Conservation (phyloP, 2,329 filamentous ascomycete species). For the Fusarium sp. region DNA sequence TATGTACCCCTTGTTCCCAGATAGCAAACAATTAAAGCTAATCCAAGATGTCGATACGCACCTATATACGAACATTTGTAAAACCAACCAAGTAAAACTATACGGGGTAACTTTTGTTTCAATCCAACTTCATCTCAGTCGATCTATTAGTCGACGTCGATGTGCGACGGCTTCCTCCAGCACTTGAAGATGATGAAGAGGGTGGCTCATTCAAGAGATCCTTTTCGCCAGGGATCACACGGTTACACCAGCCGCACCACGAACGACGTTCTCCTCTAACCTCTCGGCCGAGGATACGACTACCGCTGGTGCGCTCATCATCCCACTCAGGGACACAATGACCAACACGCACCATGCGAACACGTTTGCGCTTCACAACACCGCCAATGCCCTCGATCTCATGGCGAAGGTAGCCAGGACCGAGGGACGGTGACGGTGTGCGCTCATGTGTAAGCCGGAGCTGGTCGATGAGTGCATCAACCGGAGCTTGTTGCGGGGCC, state of each 20-base stretch:
- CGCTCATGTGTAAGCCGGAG: conserved; percentile 48
- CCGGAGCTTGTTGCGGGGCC: conserved; percentile 32
- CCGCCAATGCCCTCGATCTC: conserved; percentile 94
- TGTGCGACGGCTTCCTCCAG: conserved; percentile 35
- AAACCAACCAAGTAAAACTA: neutral
- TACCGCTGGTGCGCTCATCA: conserved; percentile 73
- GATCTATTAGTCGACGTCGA: conserved; percentile 38
- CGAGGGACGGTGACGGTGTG: conserved; percentile 62
- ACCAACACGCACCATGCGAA: conserved; percentile 82
- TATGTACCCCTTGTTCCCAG: neutral
- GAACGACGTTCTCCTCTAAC: conserved; percentile 74
- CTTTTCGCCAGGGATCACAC: conserved; percentile 72
- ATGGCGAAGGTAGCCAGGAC: conserved; percentile 83
- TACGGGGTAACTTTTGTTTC: neutral
- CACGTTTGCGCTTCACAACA: conserved; percentile 86
- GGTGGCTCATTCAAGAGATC: conserved; percentile 49
- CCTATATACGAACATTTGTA: neutral
- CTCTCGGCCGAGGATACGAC: conserved; percentile 76
- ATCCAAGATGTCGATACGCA: neutral
- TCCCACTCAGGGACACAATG: conserved; percentile 87
- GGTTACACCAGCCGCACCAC: conserved; percentile 93
- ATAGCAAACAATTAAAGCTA: neutral
- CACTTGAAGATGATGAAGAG: conserved; percentile 42
- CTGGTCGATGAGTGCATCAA: conserved; percentile 46
- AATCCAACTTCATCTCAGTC: conserved; percentile 24